phyloP scores from a whole-genome alignment of 805 yeast genomes.

The Metschnikowia peoriensis region DNA sequence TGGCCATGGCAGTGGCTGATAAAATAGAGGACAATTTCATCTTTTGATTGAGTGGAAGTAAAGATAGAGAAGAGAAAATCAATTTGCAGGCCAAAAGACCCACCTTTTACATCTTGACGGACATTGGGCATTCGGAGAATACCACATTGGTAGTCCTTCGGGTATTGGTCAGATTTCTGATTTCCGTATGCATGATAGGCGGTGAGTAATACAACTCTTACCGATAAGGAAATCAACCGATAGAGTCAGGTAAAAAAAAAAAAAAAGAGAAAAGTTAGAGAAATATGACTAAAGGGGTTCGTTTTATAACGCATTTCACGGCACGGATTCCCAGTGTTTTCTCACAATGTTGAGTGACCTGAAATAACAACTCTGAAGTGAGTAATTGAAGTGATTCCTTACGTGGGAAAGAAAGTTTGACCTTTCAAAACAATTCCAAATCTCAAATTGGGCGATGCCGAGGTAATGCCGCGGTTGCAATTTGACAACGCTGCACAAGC shows the following conservation, averaged over 20 bases:
- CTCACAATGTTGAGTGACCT: background rate
- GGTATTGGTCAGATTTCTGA: background rate
- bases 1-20: slow-evolving; percentile 14
- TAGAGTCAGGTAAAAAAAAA: background rate
- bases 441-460: background rate
- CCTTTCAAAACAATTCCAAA: too few relatives aligned
- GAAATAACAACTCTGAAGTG: too few relatives aligned
- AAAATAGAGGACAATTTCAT: slow-evolving; percentile 13
- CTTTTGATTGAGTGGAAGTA: background rate
- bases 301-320: too few relatives aligned
- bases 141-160: too few relatives aligned
- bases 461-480: background rate
- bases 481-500: background rate
- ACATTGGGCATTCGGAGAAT: background rate
- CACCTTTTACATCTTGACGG: background rate
- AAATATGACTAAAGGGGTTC: background rate
- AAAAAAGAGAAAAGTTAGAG: background rate
- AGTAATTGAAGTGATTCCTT: too few relatives aligned
- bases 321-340: background rate
- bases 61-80: background rate
- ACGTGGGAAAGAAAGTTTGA: too few relatives aligned
- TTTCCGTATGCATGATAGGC: background rate
- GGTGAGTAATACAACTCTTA: background rate
- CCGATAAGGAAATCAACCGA: background rate
- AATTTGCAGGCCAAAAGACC: too few relatives aligned